phyloP scores from a whole-genome alignment of 2,329 filamentous ascomycete genomes.

The Fusarium goolgardi region DNA sequence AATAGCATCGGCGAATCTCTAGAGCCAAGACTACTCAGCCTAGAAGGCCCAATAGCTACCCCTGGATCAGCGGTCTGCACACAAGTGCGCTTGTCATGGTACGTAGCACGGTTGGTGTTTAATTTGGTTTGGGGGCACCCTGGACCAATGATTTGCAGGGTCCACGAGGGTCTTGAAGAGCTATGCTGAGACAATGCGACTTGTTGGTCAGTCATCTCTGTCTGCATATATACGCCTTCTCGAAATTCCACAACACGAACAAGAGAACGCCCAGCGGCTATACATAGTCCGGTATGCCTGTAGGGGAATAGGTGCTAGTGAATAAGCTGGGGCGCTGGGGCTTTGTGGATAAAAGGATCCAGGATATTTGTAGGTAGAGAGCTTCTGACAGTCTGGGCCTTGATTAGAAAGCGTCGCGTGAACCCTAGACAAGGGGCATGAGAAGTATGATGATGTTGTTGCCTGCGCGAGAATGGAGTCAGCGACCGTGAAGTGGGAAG shows the following conservation, averaged over 20 bases:
- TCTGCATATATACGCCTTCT: constrained; percentile 13
- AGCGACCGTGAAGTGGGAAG: constrained; percentile 26
- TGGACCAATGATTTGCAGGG: constrained; percentile 42
- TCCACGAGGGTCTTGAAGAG: constrained; percentile 35
- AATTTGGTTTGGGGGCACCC: constrained; percentile 36
- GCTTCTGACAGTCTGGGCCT: constrained; percentile 40
- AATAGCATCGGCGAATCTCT: constrained; percentile 40
- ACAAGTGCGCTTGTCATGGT: constrained; percentile 34
- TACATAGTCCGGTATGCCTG: constrained; percentile 14
- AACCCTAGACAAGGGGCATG: constrained; percentile 38
- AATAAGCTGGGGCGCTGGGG: constrained; percentile 28
- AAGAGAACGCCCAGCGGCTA: constrained; percentile 25
- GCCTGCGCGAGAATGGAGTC: constrained; percentile 39
- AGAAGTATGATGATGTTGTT: constrained; percentile 44
- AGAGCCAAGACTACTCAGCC: constrained; percentile 40
- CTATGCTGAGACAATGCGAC: constrained; percentile 19
- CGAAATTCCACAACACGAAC: constrained; percentile 9
- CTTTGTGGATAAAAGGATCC: constrained; percentile 37
- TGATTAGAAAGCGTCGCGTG: constrained; percentile 42
- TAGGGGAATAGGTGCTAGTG: constrained; percentile 11
- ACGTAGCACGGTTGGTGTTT: constrained; percentile 36
- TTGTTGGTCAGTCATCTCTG: constrained; percentile 13
- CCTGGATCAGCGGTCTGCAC: constrained; percentile 45
- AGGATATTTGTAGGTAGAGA: constrained; percentile 26
- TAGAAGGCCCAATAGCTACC: constrained; percentile 21